phyloP scores from a whole-genome alignment of 345 rosid genomes.

The Eucalyptus curtisii region DNA sequence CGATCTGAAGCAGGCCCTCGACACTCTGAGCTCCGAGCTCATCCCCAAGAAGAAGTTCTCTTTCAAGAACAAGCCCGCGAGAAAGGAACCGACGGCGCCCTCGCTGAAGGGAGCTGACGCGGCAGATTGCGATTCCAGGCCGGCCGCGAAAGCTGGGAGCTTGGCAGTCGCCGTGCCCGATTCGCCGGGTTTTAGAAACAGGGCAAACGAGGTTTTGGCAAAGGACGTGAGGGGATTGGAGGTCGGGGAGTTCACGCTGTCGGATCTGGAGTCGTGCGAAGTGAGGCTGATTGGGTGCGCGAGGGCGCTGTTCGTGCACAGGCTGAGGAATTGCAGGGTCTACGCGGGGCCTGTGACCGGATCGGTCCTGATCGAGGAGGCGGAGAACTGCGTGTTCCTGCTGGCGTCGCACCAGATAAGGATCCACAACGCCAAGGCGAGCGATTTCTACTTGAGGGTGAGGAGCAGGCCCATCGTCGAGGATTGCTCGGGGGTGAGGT shows the following conservation, averaged over 20 bases:
- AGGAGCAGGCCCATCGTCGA: slow-evolving; percentile 88
- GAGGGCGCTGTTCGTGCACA: slow-evolving; percentile 45
- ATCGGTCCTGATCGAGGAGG: slow-evolving; percentile 72
- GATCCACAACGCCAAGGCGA: slow-evolving; percentile 44
- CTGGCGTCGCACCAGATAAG: slow-evolving; percentile 87
- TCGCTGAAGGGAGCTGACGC: slow-evolving; percentile 6
- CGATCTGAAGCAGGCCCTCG: slow-evolving; percentile 56
- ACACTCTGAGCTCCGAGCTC: slow-evolving; percentile 25
- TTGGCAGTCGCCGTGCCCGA: slow-evolving; percentile 6
- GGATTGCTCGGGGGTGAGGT: slow-evolving; percentile 52
- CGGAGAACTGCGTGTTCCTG: slow-evolving; percentile 47
- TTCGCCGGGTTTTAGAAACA: slow-evolving; percentile 61
- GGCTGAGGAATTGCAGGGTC: slow-evolving; percentile 40
- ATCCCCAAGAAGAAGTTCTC: slow-evolving; percentile 69
- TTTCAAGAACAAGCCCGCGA: slow-evolving; percentile 43
- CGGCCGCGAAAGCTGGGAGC: neutral
- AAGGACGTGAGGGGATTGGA: slow-evolving; percentile 36
- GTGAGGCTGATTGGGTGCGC: slow-evolving; percentile 43
- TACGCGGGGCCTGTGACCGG: slow-evolving; percentile 65
- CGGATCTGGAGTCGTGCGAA: slow-evolving; percentile 63
- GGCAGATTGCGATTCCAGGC: neutral
- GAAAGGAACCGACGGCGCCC: neutral
- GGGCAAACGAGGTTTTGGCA: slow-evolving; percentile 22
- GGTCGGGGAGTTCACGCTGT: slow-evolving; percentile 55
- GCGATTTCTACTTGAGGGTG: slow-evolving; percentile 73